Base-by-base conservation (phyloP, 2,329 filamentous ascomycete genomes). In the Ceratocystis cacaofunesta region DNA sequence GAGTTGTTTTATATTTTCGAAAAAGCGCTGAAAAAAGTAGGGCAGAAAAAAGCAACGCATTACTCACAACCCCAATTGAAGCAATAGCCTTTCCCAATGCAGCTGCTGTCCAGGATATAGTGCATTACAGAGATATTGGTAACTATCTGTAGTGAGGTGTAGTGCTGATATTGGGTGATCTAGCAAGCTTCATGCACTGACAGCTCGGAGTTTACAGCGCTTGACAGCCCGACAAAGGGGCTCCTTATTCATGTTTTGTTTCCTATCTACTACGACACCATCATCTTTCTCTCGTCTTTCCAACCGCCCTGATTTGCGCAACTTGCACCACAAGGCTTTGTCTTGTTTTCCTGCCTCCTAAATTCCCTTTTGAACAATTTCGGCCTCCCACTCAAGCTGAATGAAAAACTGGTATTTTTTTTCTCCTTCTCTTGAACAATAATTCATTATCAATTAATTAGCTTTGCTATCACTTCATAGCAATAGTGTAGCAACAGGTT, bases 341-440 rank as follows among this genome's bases (percentile, higher is more conserved):
- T 52, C 48, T 58, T 58, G 28, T 36, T 58, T 58, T 58, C 55
- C 55, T 19, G 55, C 55, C 55, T 58, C 55, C 55, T 32, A 36
- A 58, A 58, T 58, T 32, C 25, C 12, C 6, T 1, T 58, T 12
- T n/a, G 6, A 7, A 52, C 32, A 1, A 32, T 58, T 36, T 36
- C 19, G 28, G 2, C 12, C 32, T 32, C 52, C 15, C 19, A 32
- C 28, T 30, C 32, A 17, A 25, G n/a, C 55, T n/a, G 55, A 58
- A 36, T 15, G 36, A 41, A 41, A 41, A 41, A 41, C 10, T 41
- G 55, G n/a, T 25, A 10, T 52, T 52, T 7, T 32, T 58, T 36
- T 28, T 58, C 7, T n/a, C 10, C 28, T 32, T 10, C 7, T 32
- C 30, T 58, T 12, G 1, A 25, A 2, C 55, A 58, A 32, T 58